A percentile compares a stretch with the other conserved stretches of the same genome.
Evolutionary conservation across 495 filamentous ascomycete species (phyloP).

Genomic region (Talaromyces adpressus): DNA sequence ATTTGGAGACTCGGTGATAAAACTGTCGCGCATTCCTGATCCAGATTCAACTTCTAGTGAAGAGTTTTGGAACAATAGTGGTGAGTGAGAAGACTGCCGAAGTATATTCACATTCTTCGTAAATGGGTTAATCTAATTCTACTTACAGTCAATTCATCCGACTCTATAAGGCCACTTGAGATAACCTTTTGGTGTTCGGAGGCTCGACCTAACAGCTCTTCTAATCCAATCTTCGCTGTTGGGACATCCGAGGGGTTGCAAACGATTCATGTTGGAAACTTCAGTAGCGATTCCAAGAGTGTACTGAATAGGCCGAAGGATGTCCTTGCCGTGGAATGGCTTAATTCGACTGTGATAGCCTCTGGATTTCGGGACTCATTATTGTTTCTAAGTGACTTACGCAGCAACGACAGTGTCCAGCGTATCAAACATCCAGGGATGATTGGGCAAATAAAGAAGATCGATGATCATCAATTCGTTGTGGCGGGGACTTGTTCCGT

Average conservation of each 20-base stretch:
- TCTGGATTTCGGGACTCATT: slow-evolving; percentile 29
- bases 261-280: slow-evolving; percentile 17
- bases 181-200: slow-evolving; percentile 31
- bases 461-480: slow-evolving; percentile 30
- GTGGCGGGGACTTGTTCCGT: slow-evolving; percentile 31
- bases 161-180: not conserved
- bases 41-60: not conserved
- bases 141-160: not conserved
- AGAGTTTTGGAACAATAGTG: not conserved
- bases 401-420: slow-evolving; percentile 24
- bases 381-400: slow-evolving; percentile 31
- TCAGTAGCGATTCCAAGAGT: slow-evolving; percentile 22
- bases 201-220: slow-evolving; percentile 20
- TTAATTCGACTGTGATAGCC: slow-evolving; percentile 28
- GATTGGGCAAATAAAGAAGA: slow-evolving; percentile 29
- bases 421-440: slow-evolving; percentile 29
- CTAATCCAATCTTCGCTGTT: slow-evolving; percentile 28
- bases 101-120: not conserved
- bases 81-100: not conserved
- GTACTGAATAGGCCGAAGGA: slow-evolving; percentile 25
- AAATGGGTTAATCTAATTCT: slow-evolving; percentile 6
- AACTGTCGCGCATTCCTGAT: not conserved
- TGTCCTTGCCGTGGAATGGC: slow-evolving; percentile 31
- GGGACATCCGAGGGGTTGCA: slow-evolving; percentile 36
- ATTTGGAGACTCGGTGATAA: not conserved